These are phyloP conservation scores for Lactarius hatsudake DNA, from an alignment of 768 basidiomycete genomes.

Conservation along the genomic window DNA sequence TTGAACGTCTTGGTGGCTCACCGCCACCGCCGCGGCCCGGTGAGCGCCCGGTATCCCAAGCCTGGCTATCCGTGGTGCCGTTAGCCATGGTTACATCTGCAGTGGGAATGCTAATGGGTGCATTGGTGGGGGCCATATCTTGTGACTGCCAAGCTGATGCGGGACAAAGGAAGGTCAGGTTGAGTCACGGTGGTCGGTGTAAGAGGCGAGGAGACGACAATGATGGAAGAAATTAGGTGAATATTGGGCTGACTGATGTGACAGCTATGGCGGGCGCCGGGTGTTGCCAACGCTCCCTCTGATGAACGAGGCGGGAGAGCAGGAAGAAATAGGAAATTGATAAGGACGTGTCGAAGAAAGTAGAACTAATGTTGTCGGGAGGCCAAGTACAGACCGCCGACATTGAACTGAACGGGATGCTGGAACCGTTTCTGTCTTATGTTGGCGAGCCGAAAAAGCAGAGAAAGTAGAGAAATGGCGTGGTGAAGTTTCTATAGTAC, in stretches of 20 bases:
- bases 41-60: conserved; percentile 51
- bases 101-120: conserved; percentile 69
- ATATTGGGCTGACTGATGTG: conserved; percentile 24
- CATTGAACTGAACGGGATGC: conserved; percentile 24
- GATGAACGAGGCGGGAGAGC: conserved; percentile 29
- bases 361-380: conserved; percentile 24
- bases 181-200: conserved; percentile 33
- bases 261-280: conserved; percentile 26
- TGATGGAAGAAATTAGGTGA: conserved; percentile 30
- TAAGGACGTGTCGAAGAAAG: conserved; percentile 16
- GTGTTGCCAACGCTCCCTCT: conserved; percentile 25
- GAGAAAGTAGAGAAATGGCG: conserved; percentile 27
- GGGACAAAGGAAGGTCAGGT: conserved; percentile 44
- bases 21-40: conserved; percentile 44
- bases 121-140: conserved; percentile 64
- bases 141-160: conserved; percentile 78
- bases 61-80: conserved; percentile 50
- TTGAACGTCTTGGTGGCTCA: conserved; percentile 61
- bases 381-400: conserved; percentile 29
- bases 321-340: conserved; percentile 20
- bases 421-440: conserved; percentile 27
- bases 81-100: conserved; percentile 46
- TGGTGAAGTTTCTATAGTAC: conserved; percentile 25
- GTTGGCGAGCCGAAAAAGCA: conserved; percentile 26
- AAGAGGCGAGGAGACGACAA: conserved; percentile 33